These are phyloP conservation scores for Hypomontagnella monticulosa DNA, from an alignment of 495 filamentous ascomycete species.

Conservation along the genomic window DNA sequence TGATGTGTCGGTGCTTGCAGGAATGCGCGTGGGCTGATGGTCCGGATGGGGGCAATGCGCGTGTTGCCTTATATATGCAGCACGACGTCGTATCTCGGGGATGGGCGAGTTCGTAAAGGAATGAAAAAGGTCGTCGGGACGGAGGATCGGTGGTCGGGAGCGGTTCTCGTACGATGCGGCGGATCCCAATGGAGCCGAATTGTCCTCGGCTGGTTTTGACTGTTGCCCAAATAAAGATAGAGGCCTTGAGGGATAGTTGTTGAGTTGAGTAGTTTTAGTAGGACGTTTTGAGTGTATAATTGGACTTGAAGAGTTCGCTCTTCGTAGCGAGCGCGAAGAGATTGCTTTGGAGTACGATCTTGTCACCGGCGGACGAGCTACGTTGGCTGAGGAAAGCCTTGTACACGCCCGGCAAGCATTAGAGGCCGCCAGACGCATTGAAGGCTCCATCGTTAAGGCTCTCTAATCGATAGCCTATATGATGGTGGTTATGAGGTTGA, in stretches of 20 bases:
- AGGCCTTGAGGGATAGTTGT: constrained; percentile 20
- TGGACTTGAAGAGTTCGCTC: constrained; percentile 10
- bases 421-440: constrained; percentile 39
- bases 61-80: constrained; percentile 87
- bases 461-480: constrained; percentile 1
- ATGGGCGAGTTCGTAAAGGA: constrained; percentile 87
- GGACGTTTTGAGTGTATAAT: constrained; percentile 18
- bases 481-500: constrained; percentile 13
- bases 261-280: constrained; percentile 1
- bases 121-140: constrained; percentile 90
- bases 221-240: constrained; percentile 42
- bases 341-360: constrained; percentile 38
- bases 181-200: constrained; percentile 19
- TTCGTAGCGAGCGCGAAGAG: constrained; percentile 22
- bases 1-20: constrained; percentile 68
- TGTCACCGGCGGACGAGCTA: constrained; percentile 27
- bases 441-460: constrained; percentile 38
- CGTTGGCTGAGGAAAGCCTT: constrained; percentile 29
- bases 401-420: constrained; percentile 42
- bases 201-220: constrained; percentile 25
- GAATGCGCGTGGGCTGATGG: constrained; percentile 74
- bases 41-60: constrained; percentile 90
- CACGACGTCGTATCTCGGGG: constrained; percentile 82
- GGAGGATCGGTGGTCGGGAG: constrained; percentile 63
- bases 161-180: constrained; percentile 38